Base-by-base conservation (phyloP, 2,329 filamentous ascomycete species). In the Blastomyces emzantsi region DNA sequence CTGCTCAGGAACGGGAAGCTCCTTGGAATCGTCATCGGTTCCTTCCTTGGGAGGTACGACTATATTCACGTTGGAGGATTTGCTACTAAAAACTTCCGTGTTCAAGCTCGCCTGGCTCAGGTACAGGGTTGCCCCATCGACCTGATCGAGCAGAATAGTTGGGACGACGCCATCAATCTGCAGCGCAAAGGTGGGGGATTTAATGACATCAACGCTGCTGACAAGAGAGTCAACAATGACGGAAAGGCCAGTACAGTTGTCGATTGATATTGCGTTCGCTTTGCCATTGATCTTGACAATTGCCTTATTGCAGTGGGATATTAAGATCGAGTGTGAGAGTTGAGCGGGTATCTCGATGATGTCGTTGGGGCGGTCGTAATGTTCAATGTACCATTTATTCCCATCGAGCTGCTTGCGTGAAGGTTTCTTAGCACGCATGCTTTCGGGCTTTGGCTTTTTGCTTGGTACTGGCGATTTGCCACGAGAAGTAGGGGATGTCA, bases 311-410 rank as follows among this genome's bases (percentile, higher is more conserved):
- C 93, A 97, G 70, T 90, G 88, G 72, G 89, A 91, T 74, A 99
- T 94, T 68, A 97, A 86, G 67, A 99, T 86, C 1, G 92, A 96
- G 67, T 99, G 94, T 56, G 87, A 86, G 72, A 96, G 86, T 67
- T 86, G 83, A 13, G 91, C 92, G 62, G 92, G 83, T 69, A 97
- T 87, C 74, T 93, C 87, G 66, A 97, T 83, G 3, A 92, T 86
- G 19, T 86, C 81, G 65, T 86, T 85, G 62, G 81, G 79, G 65
- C 87, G 90, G 61, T 99, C 94, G 72, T 86, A 97, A 79, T 99
- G 94, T 82, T 97, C 94, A 71, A 99, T 86, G 64, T 88, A 86
- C 94, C 94, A 99, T 77, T 97, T 97, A 78, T 91, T 97, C 62
- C 89, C 89, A 66, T 92, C 88, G 1, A 94, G 83, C 67, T 89